Percentiles rank a stretch among this genome's conserved stretches.
phyloP scores from a whole-genome alignment of 2,329 filamentous ascomycete genomes.

The Clonostachys sp. region DNA sequence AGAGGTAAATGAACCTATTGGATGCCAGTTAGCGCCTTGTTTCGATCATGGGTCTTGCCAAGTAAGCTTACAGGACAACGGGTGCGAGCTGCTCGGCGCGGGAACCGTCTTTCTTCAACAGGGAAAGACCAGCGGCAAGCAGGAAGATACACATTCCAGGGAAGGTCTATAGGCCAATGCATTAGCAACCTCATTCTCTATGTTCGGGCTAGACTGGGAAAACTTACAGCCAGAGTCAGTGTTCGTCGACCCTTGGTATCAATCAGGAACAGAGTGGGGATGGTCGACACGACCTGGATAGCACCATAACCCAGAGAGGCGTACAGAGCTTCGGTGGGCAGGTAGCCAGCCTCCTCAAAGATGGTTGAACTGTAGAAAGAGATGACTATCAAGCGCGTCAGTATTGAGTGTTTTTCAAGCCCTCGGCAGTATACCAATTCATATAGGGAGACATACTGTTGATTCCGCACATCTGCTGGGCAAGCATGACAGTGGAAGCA shows the following conservation, averaged over 20 bases:
- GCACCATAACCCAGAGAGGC: conserved; percentile 25
- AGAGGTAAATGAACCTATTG: conserved; percentile 25
- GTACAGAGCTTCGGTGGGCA: conserved; percentile 17
- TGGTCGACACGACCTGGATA: conserved; percentile 23
- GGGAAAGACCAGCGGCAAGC: conserved; percentile 21
- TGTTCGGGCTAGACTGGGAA: background rate
- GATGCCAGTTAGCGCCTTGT: background rate
- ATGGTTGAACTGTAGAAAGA: conserved; percentile 22
- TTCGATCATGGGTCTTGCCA: too few relatives aligned
- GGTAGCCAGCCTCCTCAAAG: conserved; percentile 17
- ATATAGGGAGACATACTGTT: conserved; percentile 58
- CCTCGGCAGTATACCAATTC: too few relatives aligned
- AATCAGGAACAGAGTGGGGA: conserved; percentile 17
- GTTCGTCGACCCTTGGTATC: conserved; percentile 15
- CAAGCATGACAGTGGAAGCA: conserved; percentile 76
- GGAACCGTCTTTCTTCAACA: conserved; percentile 14
- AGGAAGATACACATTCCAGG: conserved; percentile 24
- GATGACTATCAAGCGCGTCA: conserved; percentile 9
- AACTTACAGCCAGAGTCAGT: conserved; percentile 11
- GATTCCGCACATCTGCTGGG: conserved; percentile 64
- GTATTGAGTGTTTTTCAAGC: too few relatives aligned
- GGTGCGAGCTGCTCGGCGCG: conserved; percentile 17
- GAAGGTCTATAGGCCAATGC: conserved; percentile 16
- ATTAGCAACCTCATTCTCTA: background rate
- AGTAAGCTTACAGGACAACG: conserved; percentile 15